A percentile compares a stretch with the other conserved stretches of the same genome.
phyloP scores from a whole-genome alignment of 805 yeast genomes.

The Debaryomyces hansenii region DNA sequence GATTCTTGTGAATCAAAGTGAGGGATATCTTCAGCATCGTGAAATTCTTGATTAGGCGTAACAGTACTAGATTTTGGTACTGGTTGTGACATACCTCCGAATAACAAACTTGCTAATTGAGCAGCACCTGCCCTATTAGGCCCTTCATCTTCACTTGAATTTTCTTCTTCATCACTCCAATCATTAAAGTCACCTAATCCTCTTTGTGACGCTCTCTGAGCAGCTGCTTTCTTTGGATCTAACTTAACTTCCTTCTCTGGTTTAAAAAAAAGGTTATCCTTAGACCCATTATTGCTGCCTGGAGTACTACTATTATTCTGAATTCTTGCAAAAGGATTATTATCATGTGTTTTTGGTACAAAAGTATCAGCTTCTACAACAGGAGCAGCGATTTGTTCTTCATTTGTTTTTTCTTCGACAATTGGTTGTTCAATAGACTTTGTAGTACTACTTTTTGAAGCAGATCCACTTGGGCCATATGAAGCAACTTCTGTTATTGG shows the following conservation, averaged over 20 bases:
- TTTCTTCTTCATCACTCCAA: slow-evolving; percentile 46
- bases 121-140: slow-evolving; percentile 56
- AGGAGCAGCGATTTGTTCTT: neutral
- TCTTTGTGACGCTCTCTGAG: slow-evolving; percentile 73
- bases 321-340: slow-evolving; percentile 51
- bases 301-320: neutral
- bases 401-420: neutral
- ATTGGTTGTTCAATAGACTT: neutral
- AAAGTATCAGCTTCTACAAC: neutral
- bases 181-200: slow-evolving; percentile 46
- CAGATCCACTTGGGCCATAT: slow-evolving; percentile 13
- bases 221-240: slow-evolving; percentile 61
- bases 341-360: slow-evolving; percentile 29
- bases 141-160: slow-evolving; percentile 49
- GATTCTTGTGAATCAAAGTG: slow-evolving; percentile 7
- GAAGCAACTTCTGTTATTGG: slow-evolving; percentile 22
- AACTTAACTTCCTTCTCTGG: slow-evolving; percentile 35
- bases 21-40: slow-evolving; percentile 7
- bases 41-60: neutral
- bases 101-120: slow-evolving; percentile 52
- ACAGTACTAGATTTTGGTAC: slow-evolving; percentile 6
- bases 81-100: slow-evolving; percentile 50
- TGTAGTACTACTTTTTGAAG: neutral
- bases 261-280: slow-evolving; percentile 62
- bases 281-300: slow-evolving; percentile 12